Evolutionary conservation across 1,139 yeast species (phyloP), one percentile per base, ranked within the genome.

Genomic region (Blastobotrys buckinghamii): DNA sequence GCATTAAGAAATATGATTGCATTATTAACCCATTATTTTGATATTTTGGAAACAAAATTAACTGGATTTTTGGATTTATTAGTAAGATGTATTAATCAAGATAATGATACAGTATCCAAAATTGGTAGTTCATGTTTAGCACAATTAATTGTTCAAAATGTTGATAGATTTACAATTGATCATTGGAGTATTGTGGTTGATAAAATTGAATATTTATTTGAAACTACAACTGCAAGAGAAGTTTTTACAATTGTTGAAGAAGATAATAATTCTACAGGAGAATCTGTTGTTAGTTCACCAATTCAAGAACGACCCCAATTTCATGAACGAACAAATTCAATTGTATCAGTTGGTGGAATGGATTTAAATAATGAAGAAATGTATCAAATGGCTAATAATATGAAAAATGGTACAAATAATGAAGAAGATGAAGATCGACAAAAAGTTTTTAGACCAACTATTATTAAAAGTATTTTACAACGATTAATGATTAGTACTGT

Each of bases 101-200:
- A 90, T 59, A 92, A 92, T 64, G 98, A 92, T 60, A 89, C 97
- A 0, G 90, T 94, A 59, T 95, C 97, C 0, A 77, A 95, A 59
- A 89, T 90, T 57, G 98, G 98, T 19, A 79, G 95, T 60, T 81
- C 92, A 10, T 90, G 98, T 65, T 74, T 92, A 52, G 83, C 84
- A 55, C 86, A 83, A 53, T 73, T 92, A 54, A 75, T 92, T 52
- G 70, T 82, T 29, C 85, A 85, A 55, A 94, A 92, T 64, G 79
- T 83, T 53, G 62, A 68, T n/a, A 80, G 78, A 59, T 85, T 92
- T 59, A 64, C 69, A 24, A 71, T 69, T 12, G 68, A 67, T 2
- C 94, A 94, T 57, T 94, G 99, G 99, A 68, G 66, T n/a, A 71
- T 78, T 61, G 73, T 90, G 26, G 80, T 80, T 9, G 72, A 67